A percentile compares a stretch with the other conserved stretches of the same genome.
phyloP scores from a whole-genome alignment of 2,329 filamentous ascomycete species.

The Lecanoromycetidae sp. region DNA sequence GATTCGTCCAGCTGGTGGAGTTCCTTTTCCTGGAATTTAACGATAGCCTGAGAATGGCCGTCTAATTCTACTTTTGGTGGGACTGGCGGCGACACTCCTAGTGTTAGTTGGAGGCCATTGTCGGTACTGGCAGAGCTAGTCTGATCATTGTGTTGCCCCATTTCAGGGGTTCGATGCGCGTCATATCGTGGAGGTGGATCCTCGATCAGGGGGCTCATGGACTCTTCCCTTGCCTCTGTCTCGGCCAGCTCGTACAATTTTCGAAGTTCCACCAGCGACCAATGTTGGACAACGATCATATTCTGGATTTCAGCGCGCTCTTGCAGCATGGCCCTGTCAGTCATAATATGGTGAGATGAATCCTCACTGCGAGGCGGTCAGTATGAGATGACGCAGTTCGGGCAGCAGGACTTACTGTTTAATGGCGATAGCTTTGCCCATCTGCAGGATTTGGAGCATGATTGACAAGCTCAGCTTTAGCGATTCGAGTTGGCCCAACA shows the following conservation, averaged over 20 bases:
- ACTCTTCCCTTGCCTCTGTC: conserved; percentile 25
- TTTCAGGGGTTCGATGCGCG: not conserved
- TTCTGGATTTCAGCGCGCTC: conserved; percentile 33
- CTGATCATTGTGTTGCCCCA: not conserved
- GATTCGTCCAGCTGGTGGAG: conserved; percentile 15
- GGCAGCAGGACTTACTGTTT: conserved; percentile 19
- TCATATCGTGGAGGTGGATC: conserved; percentile 16
- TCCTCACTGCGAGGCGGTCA: conserved; percentile 18
- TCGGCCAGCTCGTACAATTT: conserved; percentile 27
- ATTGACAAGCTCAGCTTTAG: conserved; percentile 31
- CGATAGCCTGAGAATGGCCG: conserved; percentile 7
- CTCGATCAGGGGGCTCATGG: conserved; percentile 1
- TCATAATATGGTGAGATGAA: conserved; percentile 14
- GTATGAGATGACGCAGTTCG: not conserved
- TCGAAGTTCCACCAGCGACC: conserved; percentile 25
- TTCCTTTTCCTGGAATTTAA: conserved; percentile 15
- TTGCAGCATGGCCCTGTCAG: conserved; percentile 26
- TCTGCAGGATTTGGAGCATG: conserved; percentile 29
- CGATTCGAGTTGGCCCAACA: conserved; percentile 31
- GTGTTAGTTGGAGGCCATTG: not conserved
- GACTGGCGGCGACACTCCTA: conserved; percentile 6
- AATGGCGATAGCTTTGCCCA: conserved; percentile 26
- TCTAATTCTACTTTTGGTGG: conserved; percentile 3
- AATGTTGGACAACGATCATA: conserved; percentile 33
- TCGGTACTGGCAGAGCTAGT: not conserved